Conservation (phyloP, 2,329 filamentous ascomycete genomes). For the Madurella fahalii region DNA sequence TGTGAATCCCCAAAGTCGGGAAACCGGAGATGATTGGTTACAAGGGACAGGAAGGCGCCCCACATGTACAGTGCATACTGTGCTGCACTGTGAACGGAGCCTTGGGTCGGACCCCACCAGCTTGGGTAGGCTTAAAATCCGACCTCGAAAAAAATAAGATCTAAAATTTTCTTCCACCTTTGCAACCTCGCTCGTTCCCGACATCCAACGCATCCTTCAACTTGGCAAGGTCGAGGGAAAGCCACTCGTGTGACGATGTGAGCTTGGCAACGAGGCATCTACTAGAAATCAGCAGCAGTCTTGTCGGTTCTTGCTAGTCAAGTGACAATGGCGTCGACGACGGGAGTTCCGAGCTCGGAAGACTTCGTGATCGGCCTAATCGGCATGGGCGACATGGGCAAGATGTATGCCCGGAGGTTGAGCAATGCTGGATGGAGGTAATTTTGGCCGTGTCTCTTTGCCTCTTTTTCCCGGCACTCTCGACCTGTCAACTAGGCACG, state of each 20-base stretch:
- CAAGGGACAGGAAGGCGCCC: no score
- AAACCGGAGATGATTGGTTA: no score
- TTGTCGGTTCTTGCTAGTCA: not conserved
- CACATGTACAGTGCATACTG: not conserved
- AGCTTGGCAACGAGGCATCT: slow-evolving; percentile 11
- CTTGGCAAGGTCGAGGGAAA: slow-evolving; percentile 3
- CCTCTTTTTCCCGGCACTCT: not conserved
- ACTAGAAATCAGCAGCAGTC: not conserved
- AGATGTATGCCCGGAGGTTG: slow-evolving; percentile 90
- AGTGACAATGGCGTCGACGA: slow-evolving; percentile 25
- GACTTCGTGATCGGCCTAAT: slow-evolving; percentile 86
- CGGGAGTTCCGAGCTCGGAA: slow-evolving; percentile 50
- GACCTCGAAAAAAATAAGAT: not conserved
- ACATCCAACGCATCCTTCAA: not conserved
- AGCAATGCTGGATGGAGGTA: slow-evolving; percentile 97
- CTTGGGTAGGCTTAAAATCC: slow-evolving; percentile 7
- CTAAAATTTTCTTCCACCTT: slow-evolving; percentile 7
- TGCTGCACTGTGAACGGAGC: not conserved
- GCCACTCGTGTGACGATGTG: slow-evolving; percentile 22
- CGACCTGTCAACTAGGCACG: not conserved
- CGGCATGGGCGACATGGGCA: slow-evolving; percentile 99
- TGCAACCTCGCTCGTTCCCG: slow-evolving; percentile 1
- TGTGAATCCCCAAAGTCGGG: no score
- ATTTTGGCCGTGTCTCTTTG: slow-evolving; percentile 30
- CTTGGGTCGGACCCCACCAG: not conserved